These are phyloP conservation scores for Alternaria longipes DNA, from an alignment of 2,329 filamentous ascomycete species.

Conservation along the genomic window DNA sequence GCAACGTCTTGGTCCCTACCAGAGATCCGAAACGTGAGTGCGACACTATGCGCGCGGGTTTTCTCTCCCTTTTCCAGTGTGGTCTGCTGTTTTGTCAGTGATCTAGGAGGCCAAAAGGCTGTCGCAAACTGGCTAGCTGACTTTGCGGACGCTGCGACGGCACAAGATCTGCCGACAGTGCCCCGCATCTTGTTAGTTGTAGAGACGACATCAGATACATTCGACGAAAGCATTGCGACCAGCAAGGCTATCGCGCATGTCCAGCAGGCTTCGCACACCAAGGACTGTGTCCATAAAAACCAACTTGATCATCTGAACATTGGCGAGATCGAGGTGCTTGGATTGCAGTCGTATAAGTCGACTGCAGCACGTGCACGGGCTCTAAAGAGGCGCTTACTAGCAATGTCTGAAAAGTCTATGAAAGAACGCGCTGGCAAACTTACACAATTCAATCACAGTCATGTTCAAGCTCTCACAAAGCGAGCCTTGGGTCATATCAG, in stretches of 20 bases:
- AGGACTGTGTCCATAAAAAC: not conserved
- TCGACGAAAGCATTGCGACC: slow-evolving; percentile 22
- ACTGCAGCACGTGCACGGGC: not conserved
- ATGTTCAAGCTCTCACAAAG: slow-evolving; percentile 17
- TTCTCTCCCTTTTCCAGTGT: no score
- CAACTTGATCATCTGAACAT: slow-evolving; percentile 1
- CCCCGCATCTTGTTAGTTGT: slow-evolving; percentile 35
- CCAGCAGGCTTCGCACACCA: not conserved
- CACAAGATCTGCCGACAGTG: not conserved
- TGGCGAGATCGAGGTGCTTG: slow-evolving; percentile 9
- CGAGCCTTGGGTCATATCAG: not conserved
- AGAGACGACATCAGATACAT: slow-evolving; percentile 28
- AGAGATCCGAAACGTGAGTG: no score
- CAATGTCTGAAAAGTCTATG: slow-evolving; percentile 1
- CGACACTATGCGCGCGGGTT: no score
- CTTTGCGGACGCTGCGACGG: not conserved
- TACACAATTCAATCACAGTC: slow-evolving; percentile 14
- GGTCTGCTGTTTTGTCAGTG: no score
- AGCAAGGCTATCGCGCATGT: slow-evolving; percentile 3
- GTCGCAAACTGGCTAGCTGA: slow-evolving; percentile 7
- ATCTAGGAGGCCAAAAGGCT: no score
- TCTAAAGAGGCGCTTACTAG: slow-evolving; percentile 10
- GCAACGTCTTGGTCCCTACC: no score
- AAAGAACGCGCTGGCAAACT: slow-evolving; percentile 1
- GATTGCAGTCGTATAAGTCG: slow-evolving; percentile 4